Base-by-base conservation (phyloP, 83 land plant genomes). In the Diphasiastrum complanatum region DNA sequence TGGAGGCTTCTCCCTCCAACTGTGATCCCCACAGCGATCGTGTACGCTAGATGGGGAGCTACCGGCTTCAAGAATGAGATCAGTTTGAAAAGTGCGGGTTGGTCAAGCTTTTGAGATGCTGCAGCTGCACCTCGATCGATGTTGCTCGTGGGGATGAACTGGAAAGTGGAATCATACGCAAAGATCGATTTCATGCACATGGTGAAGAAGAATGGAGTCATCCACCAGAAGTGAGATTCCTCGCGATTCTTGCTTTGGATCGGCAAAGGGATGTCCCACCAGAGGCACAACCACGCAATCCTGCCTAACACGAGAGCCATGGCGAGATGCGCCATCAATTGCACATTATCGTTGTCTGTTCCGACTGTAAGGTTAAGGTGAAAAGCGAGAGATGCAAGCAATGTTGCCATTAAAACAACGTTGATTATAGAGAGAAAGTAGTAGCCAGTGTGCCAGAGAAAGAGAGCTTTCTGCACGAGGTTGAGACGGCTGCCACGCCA, bases 211-310 rank as follows among this genome's bases (percentile, higher is more conserved):
- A 35, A 60, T 5, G 63, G 63, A 10, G 63, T 60, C 56, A 34
- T 60, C 63, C 63, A 60, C 63, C 63, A 60, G 63, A 60, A 60
- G 6, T 60, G 63, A 0, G 63, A 60, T 19, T 60, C 63, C 18
- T 60, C 63, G 20, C 63, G 46, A 3, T 60, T 60, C 52, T 51
- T 51, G 49, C 63, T 60, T 60, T 60, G 63, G 56, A 60, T 37
- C 4, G 63, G 37, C 20, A 35, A 19, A 20, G 63, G 63, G 0
- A 60, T 20, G 4, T 28, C 63, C 14, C 34, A 20, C 63, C 63
- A 60, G 1, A 60, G 29, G 12, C 8, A 35, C 23, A 2, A 35
- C 63, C 63, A 60, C 19, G 50, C 20, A 4, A 60, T 6, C 51
- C 63, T 22, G 52, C 63, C 34, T 22, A 35, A 37, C 14, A 60